Conservation (phyloP, 352 stramenopile genomes). For the Pythium brassicae region DNA sequence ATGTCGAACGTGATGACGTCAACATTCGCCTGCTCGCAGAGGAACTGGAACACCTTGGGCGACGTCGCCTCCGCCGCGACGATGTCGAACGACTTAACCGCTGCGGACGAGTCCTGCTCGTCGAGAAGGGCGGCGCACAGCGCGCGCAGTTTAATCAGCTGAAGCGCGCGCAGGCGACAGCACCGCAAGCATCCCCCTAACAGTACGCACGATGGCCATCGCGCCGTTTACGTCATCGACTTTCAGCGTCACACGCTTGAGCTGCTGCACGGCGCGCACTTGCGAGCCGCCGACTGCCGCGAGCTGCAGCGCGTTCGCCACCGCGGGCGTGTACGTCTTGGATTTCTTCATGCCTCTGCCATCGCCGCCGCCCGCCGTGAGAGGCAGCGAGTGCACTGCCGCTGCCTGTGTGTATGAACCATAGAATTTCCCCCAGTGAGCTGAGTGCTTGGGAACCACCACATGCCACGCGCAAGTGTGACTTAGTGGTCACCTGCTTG, state of each 20-base stretch:
- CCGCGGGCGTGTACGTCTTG: conserved; percentile 49
- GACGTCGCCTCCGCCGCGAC: conserved; percentile 65
- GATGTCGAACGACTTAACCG: conserved; percentile 70
- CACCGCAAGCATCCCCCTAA: too few relatives aligned
- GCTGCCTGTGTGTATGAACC: conserved; percentile 12
- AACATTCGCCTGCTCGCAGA: conserved; percentile 75
- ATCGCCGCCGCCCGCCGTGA: conserved; percentile 23
- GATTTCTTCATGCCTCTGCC: conserved; percentile 54
- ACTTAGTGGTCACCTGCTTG: conserved; percentile 31
- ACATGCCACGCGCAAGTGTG: background rate
- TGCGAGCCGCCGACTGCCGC: conserved; percentile 12
- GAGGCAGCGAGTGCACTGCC: conserved; percentile 25
- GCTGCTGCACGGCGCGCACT: conserved; percentile 32
- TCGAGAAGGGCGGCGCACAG: too few relatives aligned
- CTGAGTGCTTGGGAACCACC: background rate
- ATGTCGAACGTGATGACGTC: conserved; percentile 84
- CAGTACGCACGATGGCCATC: conserved; percentile 50
- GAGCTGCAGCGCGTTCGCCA: conserved; percentile 40
- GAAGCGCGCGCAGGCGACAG: too few relatives aligned
- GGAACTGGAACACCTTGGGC: conserved; percentile 76
- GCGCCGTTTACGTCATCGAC: conserved; percentile 64
- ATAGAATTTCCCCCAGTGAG: background rate
- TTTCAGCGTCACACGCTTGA: conserved; percentile 73
- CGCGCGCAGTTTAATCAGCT: too few relatives aligned
- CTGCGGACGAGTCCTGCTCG: conserved; percentile 37